These are phyloP conservation scores for Colletotrichum theobromicola DNA, from an alignment of 2,329 filamentous ascomycete genomes.

Conservation along the genomic window DNA sequence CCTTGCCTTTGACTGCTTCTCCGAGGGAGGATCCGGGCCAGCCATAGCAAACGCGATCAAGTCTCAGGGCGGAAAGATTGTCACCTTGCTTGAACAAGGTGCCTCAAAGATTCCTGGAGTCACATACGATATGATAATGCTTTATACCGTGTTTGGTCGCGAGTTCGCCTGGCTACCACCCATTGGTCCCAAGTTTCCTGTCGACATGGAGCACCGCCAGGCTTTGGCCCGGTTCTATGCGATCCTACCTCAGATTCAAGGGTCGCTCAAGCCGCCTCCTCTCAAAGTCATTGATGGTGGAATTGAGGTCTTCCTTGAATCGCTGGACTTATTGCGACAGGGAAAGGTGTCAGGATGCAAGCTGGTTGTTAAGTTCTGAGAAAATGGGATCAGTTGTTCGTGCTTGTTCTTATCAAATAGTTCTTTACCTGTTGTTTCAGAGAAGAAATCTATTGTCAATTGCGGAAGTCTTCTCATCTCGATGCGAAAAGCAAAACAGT, in stretches of 20 bases:
- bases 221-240: slow-evolving; percentile 26
- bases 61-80: slow-evolving; percentile 30
- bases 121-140: slow-evolving; percentile 26
- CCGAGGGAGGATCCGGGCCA: slow-evolving; percentile 30
- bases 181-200: slow-evolving; percentile 32
- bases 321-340: slow-evolving; percentile 22
- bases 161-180: slow-evolving; percentile 31
- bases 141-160: slow-evolving; percentile 28
- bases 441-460: no score
- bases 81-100: slow-evolving; percentile 27
- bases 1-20: slow-evolving; percentile 34
- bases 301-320: slow-evolving; percentile 20
- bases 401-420: no score
- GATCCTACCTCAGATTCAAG: slow-evolving; percentile 17
- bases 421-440: no score
- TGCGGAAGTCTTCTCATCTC: no score
- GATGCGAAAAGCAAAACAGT: no score
- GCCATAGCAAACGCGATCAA: slow-evolving; percentile 29
- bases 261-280: slow-evolving; percentile 24
- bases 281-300: slow-evolving; percentile 17
- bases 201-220: slow-evolving; percentile 26
- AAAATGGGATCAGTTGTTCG: neutral
- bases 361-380: slow-evolving; percentile 20
- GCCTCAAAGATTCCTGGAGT: slow-evolving; percentile 25
- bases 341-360: slow-evolving; percentile 28